A percentile compares a stretch with the other conserved stretches of the same genome.
phyloP scores from a whole-genome alignment of 2,329 filamentous ascomycete genomes.

The Ceratocystis albifundus region DNA sequence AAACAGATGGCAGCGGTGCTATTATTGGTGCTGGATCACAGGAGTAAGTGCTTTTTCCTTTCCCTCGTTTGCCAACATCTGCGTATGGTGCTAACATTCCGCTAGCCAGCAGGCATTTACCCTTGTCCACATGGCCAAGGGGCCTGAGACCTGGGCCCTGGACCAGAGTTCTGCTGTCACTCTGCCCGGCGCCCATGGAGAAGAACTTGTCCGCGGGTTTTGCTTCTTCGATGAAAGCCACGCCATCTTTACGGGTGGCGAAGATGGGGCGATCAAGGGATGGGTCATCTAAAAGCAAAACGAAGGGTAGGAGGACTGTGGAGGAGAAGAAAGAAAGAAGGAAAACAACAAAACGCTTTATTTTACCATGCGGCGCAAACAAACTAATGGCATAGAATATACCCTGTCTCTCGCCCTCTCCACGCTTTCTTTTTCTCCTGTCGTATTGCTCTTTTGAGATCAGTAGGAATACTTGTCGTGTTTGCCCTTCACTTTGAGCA shows the following conservation, averaged over 20 bases:
- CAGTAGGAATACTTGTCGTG: constrained; percentile 63
- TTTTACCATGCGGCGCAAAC: not conserved
- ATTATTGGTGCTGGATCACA: constrained; percentile 55
- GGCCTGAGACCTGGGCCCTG: constrained; percentile 41
- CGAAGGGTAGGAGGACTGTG: constrained; percentile 6
- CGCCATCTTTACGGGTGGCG: constrained; percentile 47
- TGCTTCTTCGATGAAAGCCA: constrained; percentile 52
- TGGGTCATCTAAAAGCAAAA: constrained; percentile 33
- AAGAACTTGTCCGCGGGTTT: constrained; percentile 52
- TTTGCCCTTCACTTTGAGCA: constrained; percentile 83
- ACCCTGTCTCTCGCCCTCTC: not conserved
- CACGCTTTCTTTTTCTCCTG: no score
- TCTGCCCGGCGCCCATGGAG: constrained; percentile 51
- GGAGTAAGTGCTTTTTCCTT: constrained; percentile 40
- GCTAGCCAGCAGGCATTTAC: constrained; percentile 46
- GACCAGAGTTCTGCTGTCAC: constrained; percentile 45
- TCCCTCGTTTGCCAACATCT: not conserved
- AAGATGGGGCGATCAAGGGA: constrained; percentile 47
- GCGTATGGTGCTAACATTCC: not conserved
- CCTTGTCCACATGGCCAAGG: constrained; percentile 47
- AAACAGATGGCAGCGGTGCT: constrained; percentile 46
- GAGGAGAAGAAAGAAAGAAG: not conserved
- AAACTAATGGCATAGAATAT: not conserved
- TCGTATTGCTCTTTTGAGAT: not conserved
- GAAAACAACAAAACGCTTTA: not conserved